Evolutionary conservation across 2,329 filamentous ascomycete species (phyloP).

Genomic region (Calonectria honghensis): DNA sequence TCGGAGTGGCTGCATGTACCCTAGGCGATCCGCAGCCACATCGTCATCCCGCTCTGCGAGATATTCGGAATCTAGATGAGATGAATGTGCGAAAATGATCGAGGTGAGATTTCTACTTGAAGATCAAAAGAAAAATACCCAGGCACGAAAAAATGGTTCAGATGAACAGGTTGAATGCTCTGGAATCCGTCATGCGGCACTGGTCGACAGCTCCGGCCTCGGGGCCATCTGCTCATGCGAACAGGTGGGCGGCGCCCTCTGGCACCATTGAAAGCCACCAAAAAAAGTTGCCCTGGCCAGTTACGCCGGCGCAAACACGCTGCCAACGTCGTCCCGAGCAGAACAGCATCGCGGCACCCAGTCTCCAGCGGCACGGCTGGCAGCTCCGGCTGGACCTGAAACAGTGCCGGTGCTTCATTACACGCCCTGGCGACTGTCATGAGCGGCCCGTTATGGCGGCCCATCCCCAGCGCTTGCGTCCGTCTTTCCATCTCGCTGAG

Average conservation of each 20-base stretch:
- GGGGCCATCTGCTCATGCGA: conserved; percentile 27
- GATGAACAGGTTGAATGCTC: background rate
- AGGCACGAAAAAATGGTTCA: background rate
- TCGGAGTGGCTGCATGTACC: conserved; percentile 21
- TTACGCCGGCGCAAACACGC: background rate
- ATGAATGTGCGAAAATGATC: background rate
- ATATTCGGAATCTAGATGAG: background rate
- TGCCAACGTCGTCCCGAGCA: background rate
- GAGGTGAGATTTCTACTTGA: background rate
- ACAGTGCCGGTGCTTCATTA: conserved; percentile 48
- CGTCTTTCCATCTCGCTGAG: conserved; percentile 8
- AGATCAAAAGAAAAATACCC: background rate
- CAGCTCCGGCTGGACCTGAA: conserved; percentile 45
- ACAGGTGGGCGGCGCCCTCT: conserved; percentile 31
- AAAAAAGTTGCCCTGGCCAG: background rate
- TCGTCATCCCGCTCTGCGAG: conserved; percentile 15
- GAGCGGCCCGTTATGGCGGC: conserved; percentile 19
- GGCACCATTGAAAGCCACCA: conserved; percentile 14
- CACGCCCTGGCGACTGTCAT: conserved; percentile 45
- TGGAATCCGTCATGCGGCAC: background rate
- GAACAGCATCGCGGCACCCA: conserved; percentile 29
- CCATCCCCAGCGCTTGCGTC: conserved; percentile 44
- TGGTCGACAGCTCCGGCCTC: background rate
- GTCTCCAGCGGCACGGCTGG: background rate
- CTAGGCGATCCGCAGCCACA: conserved; percentile 8